Evolutionary conservation across 768 basidiomycete genomes (phyloP).

Genomic region (Dentipellis sp.): DNA sequence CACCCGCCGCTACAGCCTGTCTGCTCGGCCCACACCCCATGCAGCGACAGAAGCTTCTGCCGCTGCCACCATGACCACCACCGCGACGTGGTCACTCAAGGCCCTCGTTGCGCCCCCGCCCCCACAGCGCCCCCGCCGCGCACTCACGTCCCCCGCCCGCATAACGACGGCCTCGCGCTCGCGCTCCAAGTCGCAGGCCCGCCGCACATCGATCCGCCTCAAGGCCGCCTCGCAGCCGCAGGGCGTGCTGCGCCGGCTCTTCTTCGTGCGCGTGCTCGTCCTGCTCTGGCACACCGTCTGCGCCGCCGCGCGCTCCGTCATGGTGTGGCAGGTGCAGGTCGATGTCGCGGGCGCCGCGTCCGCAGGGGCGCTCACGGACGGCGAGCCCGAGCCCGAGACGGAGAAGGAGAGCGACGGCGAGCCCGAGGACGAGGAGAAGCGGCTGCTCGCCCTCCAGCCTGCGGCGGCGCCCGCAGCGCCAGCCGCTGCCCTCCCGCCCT

Average conservation of each 20-base stretch:
- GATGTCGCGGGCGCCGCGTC: background rate
- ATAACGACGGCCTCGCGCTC: conserved; percentile 8
- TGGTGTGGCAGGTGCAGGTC: background rate
- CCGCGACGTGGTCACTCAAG: conserved; percentile 12
- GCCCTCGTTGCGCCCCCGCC: conserved; percentile 15
- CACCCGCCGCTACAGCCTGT: background rate
- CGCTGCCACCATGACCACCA: no score
- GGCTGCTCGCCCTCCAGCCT: background rate
- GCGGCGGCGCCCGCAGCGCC: no score
- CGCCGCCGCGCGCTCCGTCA: conserved; percentile 46
- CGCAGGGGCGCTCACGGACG: background rate
- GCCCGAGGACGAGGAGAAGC: background rate
- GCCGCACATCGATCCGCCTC: conserved; percentile 6
- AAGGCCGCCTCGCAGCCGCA: conserved; percentile 20
- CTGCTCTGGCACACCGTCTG: conserved; percentile 63
- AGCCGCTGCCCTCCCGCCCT: background rate
- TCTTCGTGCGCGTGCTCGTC: conserved; percentile 63
- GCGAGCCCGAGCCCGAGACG: background rate
- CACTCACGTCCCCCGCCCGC: conserved; percentile 9
- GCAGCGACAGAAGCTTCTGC: no score
- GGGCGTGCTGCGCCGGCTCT: conserved; percentile 36
- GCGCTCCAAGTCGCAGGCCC: background rate
- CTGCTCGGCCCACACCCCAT: background rate
- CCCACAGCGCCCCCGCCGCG: conserved; percentile 9
- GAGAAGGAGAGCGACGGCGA: background rate